Base-by-base conservation (phyloP, 306 rosid species). In the Malus sylvestris region DNA sequence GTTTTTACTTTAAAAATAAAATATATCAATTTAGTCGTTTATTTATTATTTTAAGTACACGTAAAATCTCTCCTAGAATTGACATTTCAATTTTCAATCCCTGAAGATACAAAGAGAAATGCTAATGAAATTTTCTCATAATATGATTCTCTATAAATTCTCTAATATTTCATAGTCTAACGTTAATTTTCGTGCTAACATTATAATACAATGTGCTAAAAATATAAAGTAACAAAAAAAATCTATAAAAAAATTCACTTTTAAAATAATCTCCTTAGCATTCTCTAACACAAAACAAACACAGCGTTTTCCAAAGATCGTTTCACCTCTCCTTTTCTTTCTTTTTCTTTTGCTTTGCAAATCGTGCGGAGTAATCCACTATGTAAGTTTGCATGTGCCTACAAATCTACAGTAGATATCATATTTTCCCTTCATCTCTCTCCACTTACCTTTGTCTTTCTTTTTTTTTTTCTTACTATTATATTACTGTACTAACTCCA, bases 381-480 rank as follows among this genome's bases (percentile, higher is more conserved):
- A 69, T 81, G 58, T 74, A 78, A 84, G 82, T 75, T 84, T 78
- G 91, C 98, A 93, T 88, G 97, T 93, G 98, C 84, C 68, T 59
- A 2, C 83, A 89, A 93, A 91, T 91, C 92, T 88, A 93, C 84
- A 46, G 76, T 87, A 83, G 85, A 89, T 89, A 78, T 83, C 88
- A 85, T 88, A 88, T 91, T 91, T 93, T 91, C 95, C 83, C 85
- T 84, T 52, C 88, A 87, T 91, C 91, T 84, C 82, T 82, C 84
- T 84, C 97, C 96, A 88, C 94, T 86, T 80, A 78, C 68, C 73
- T 77, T 82, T 89, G 91, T 89, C 93, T 82, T 78, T 35, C 27
- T 33, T 58, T 62, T 68, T 33, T 58, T 62, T 68, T 40, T 57
- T 16, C 8, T 46, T 29, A 71, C 44, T 46, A 38, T 49, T 27